A percentile compares a stretch with the other conserved stretches of the same genome.
Conservation (phyloP, 2,329 filamentous ascomycete genomes). For the Epichloe sylvatica region DNA sequence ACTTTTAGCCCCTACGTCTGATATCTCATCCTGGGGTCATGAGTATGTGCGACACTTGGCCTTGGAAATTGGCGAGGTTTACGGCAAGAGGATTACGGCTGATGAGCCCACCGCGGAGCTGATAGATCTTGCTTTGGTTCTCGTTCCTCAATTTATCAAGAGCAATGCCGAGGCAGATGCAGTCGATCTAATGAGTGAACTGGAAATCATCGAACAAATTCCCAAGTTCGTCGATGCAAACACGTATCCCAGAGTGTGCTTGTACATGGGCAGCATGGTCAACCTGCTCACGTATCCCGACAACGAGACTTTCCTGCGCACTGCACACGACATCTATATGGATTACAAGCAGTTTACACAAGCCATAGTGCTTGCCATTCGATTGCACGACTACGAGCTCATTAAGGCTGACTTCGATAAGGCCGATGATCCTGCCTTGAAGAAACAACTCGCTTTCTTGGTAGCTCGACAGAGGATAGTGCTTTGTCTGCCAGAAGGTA, state of each 20-base stretch:
- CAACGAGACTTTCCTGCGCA: slow-evolving; percentile 87
- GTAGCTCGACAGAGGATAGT: slow-evolving; percentile 84
- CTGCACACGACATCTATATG: slow-evolving; percentile 86
- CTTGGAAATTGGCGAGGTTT: slow-evolving; percentile 89
- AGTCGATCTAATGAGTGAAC: slow-evolving; percentile 89
- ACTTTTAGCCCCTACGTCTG: slow-evolving; percentile 74
- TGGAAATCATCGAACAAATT: slow-evolving; percentile 92
- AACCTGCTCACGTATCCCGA: slow-evolving; percentile 94
- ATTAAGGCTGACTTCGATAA: slow-evolving; percentile 72
- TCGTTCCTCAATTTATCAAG: slow-evolving; percentile 90
- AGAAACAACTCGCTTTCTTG: slow-evolving; percentile 89
- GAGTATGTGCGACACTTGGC: slow-evolving; percentile 95
- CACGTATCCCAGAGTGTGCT: slow-evolving; percentile 81
- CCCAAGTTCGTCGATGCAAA: slow-evolving; percentile 83
- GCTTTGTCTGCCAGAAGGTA: slow-evolving; percentile 52
- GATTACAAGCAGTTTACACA: slow-evolving; percentile 86
- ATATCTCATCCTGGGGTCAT: slow-evolving; percentile 95
- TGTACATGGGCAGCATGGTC: slow-evolving; percentile 99
- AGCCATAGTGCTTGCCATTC: slow-evolving; percentile 86
- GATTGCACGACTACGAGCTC: slow-evolving; percentile 73
- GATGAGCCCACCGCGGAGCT: slow-evolving; percentile 77
- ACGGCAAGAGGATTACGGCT: slow-evolving; percentile 70
- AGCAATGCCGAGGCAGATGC: slow-evolving; percentile 97
- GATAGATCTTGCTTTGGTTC: slow-evolving; percentile 64
- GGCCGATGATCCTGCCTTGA: slow-evolving; percentile 65